Evolutionary conservation across 768 basidiomycete species (phyloP).

Genomic region (Suillus subalutaceus): DNA sequence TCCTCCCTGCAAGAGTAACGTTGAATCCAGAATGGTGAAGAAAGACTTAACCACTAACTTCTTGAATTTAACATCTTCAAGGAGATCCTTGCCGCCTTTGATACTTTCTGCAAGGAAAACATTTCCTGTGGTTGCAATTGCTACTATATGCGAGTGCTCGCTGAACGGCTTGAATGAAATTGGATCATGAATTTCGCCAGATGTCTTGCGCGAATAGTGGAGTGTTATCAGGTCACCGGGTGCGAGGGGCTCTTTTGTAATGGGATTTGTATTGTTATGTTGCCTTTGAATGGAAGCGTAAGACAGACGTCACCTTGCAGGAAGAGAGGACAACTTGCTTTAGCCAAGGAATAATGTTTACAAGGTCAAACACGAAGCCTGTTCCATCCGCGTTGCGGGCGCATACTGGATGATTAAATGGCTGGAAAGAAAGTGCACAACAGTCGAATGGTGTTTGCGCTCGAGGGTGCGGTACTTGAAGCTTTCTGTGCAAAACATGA

Average conservation of each 20-base stretch:
- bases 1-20: constrained; percentile 58
- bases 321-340: constrained; percentile 55
- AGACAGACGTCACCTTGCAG: constrained; percentile 13
- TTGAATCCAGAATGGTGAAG: constrained; percentile 7
- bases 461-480: constrained; percentile 65
- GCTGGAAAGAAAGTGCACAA: constrained; percentile 89
- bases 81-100: constrained; percentile 83
- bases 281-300: constrained; percentile 49
- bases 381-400: constrained; percentile 82
- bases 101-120: constrained; percentile 92
- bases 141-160: constrained; percentile 94
- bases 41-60: constrained; percentile 51
- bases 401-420: constrained; percentile 87
- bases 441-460: constrained; percentile 84
- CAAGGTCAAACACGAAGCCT: constrained; percentile 82
- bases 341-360: constrained; percentile 94
- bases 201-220: constrained; percentile 80
- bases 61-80: constrained; percentile 83
- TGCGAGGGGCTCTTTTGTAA: constrained; percentile 70
- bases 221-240: constrained; percentile 79
- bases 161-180: constrained; percentile 98
- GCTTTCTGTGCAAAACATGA: constrained; percentile 50
- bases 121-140: constrained; percentile 87
- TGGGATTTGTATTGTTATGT: constrained; percentile 79
- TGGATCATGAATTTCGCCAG: constrained; percentile 91